Evolutionary conservation across 148 eudicot genomes (phyloP).

Genomic region (Diospyros lotus): DNA sequence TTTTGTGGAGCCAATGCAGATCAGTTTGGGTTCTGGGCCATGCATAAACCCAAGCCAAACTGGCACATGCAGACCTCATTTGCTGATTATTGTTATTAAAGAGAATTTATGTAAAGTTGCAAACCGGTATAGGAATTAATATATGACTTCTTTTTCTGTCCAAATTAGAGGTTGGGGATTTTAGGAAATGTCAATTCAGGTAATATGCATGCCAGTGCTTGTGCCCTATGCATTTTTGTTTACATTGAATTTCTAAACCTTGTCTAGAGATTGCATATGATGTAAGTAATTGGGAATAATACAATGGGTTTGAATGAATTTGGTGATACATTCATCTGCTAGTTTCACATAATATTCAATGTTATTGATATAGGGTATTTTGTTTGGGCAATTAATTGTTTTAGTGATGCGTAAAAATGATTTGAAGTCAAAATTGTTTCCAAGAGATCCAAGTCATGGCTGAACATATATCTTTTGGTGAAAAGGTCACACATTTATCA

Average conservation of each 20-base stretch:
- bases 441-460: neutral
- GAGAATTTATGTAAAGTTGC: no score
- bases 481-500: neutral
- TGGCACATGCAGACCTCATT: no score
- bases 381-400: neutral
- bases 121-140: no score
- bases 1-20: no score
- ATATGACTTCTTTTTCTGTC: neutral
- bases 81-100: no score
- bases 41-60: no score
- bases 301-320: neutral
- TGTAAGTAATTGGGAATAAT: neutral
- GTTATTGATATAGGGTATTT: neutral
- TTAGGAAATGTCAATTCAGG: neutral
- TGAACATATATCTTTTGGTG: neutral
- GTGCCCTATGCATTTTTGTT: neutral
- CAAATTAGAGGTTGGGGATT: neutral
- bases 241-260: neutral
- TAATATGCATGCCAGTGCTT: neutral
- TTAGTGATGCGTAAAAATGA: neutral
- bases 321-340: constrained; percentile 2
- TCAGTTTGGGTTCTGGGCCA: no score
- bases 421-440: neutral
- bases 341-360: neutral
- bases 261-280: neutral